Evolutionary conservation across 1,139 yeast species (phyloP).

Genomic region (Candida sanyaensis): DNA sequence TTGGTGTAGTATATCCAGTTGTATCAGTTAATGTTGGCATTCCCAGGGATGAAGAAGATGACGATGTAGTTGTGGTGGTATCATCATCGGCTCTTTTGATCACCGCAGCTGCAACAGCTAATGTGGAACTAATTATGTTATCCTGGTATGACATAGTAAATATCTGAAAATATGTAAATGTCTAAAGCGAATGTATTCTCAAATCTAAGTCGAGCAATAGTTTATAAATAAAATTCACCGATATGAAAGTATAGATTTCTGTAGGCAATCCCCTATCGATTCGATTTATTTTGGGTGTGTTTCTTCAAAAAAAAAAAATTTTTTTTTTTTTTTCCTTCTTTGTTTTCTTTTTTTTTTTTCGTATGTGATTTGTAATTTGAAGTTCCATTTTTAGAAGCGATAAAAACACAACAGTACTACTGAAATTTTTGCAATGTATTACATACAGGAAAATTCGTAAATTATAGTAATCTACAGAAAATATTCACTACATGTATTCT

Average conservation of each 20-base stretch:
- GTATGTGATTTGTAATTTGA: background rate
- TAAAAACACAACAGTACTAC: background rate
- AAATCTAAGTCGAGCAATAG: background rate
- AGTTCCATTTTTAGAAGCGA: conserved; percentile 4
- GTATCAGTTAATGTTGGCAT: conserved; percentile 18
- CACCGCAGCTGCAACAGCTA: conserved; percentile 8
- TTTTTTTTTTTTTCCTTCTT: background rate
- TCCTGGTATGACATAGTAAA: conserved; percentile 3
- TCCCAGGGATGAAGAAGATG: conserved; percentile 8
- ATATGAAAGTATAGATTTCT: too few relatives aligned
- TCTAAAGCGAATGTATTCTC: background rate
- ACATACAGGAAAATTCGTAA: background rate
- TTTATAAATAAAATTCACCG: background rate
- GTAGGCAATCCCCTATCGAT: background rate
- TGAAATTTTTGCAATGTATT: background rate
- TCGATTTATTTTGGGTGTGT: background rate
- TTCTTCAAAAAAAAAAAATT: background rate
- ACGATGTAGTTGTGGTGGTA: conserved; percentile 7
- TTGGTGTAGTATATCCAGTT: conserved; percentile 48
- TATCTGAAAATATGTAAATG: background rate
- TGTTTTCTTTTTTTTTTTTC: background rate
- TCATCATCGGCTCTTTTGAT: conserved; percentile 13
- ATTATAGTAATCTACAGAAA: background rate
- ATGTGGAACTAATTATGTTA: conserved; percentile 7
- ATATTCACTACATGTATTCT: background rate